These are phyloP conservation scores for Lavandula angustifolia DNA, from an alignment of 257 asterid species.

Conservation along the genomic window DNA sequence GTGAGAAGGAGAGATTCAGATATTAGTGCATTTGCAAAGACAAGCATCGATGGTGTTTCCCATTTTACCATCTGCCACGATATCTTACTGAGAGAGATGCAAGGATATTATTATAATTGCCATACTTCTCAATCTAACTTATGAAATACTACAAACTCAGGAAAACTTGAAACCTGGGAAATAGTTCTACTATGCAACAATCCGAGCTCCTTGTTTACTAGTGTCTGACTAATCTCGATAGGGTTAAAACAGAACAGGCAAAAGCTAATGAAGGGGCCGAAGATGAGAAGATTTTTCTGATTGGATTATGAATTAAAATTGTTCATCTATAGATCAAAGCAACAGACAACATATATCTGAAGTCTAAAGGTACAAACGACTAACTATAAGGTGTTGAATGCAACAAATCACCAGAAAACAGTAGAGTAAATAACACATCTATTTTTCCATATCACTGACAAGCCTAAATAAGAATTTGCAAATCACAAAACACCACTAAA, in stretches of 20 bases:
- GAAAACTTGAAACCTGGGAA: background rate
- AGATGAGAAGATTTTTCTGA: background rate
- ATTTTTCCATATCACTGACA: background rate
- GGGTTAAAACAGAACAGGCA: constrained; percentile 12
- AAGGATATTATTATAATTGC: background rate
- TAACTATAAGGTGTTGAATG: background rate
- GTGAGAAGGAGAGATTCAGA: too few relatives aligned
- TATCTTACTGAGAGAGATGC: background rate
- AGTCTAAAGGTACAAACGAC: constrained; percentile 7
- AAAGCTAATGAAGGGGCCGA: background rate
- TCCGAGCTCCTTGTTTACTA: background rate
- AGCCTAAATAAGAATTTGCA: background rate
- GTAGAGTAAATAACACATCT: background rate
- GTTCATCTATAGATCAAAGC: constrained; percentile 15
- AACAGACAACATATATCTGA: background rate
- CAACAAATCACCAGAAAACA: background rate
- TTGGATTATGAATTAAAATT: background rate
- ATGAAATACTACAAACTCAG: background rate
- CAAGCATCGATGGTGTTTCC: background rate
- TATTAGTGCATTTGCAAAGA: background rate
- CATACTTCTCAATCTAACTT: background rate
- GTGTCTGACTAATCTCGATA: background rate
- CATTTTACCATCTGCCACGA: background rate
- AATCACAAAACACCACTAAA: background rate
- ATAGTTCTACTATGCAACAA: background rate